A percentile compares a stretch with the other conserved stretches of the same genome.
These are phyloP conservation scores for Ophiocordyceps robertsii DNA, from an alignment of 2,329 filamentous ascomycete species.

Conservation along the genomic window DNA sequence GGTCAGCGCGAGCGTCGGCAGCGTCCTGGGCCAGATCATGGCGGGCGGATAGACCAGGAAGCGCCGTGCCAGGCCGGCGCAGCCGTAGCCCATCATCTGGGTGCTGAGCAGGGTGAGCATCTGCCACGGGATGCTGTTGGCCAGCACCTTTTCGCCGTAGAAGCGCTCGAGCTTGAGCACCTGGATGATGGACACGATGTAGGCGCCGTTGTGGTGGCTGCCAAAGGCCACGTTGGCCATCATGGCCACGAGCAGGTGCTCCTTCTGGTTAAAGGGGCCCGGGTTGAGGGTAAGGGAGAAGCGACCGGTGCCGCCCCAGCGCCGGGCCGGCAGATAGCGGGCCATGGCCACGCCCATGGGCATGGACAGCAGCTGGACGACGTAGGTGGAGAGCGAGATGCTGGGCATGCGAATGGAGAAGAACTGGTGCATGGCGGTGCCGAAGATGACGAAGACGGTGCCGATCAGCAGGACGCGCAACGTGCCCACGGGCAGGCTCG, in stretches of 20 bases:
- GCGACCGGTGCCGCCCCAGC: neutral
- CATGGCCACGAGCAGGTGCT: conserved; percentile 40
- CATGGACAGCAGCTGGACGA: conserved; percentile 25
- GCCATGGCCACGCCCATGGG: conserved; percentile 22
- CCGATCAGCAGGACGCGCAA: conserved; percentile 25
- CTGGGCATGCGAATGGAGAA: conserved; percentile 27
- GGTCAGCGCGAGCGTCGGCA: conserved; percentile 31
- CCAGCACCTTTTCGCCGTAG: conserved; percentile 25
- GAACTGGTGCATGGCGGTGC: conserved; percentile 16
- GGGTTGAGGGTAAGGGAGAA: conserved; percentile 26
- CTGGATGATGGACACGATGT: conserved; percentile 31
- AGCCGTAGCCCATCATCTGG: conserved; percentile 37
- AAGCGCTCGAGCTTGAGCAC: conserved; percentile 29
- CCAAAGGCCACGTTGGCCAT: conserved; percentile 38
- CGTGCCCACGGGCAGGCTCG: conserved; percentile 24
- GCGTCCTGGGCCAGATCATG: conserved; percentile 35
- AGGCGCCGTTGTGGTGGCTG: conserved; percentile 19
- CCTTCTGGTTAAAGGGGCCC: conserved; percentile 37
- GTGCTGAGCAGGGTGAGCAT: conserved; percentile 30
- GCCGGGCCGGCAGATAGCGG: conserved; percentile 5
- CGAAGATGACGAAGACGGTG: conserved; percentile 17
- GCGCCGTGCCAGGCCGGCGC: conserved; percentile 30
- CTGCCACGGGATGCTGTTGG: conserved; percentile 27
- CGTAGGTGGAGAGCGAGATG: conserved; percentile 24
- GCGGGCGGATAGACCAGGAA: conserved; percentile 35